Base-by-base conservation (phyloP, 1,139 yeast species). In the Diutina rugosa region DNA sequence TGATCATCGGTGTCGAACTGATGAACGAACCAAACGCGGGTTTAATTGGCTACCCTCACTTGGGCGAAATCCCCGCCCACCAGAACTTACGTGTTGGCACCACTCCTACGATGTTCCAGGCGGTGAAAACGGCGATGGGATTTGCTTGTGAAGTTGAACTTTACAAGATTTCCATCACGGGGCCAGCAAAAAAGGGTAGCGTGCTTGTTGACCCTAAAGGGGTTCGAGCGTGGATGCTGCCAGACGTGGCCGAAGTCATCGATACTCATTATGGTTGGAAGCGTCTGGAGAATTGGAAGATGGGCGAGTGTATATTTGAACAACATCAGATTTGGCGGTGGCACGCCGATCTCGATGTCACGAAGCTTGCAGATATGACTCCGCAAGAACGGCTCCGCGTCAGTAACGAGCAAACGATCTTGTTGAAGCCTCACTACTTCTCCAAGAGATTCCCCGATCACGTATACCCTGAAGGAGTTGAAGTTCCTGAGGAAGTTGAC, bases 11-110 rank as follows among this genome's bases (percentile, higher is more conserved):
- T 3, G 78, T 90, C 65, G 99, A 91, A 69, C 80, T 89, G 56
- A 69, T 91, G 73, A 91, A 91, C 67, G 99, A 91, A 67, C 98
- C 98, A 2, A 87, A 82, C 62, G 64, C 71, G 57, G 93, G 95
- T 0, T 74, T 80, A 57, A 73, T 82, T 55, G 90, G 89, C 0
- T 76, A 75, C 56, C 69, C 69, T 1, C 71, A 82, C 63, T 66
- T 86, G 55, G 71, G 69, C 3, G 60, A 63, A 1, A 63, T 82
- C 26, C 86, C 90, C 0, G 72, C 71, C 6, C 67, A 69, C 18
- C 85, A 85, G 61, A 82, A 82, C 57, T 70, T 86, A 55, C 74
- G 84, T 55, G 73, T 85, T 0, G 87, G 87, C 2, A 80, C 87
- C 0, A 80, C 87, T 0, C 93, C 95, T 0, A 82, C 88, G 0